Evolutionary conservation across 768 basidiomycete genomes (phyloP), one percentile per base, ranked within the genome.

Genomic region (Ramaria sp.): DNA sequence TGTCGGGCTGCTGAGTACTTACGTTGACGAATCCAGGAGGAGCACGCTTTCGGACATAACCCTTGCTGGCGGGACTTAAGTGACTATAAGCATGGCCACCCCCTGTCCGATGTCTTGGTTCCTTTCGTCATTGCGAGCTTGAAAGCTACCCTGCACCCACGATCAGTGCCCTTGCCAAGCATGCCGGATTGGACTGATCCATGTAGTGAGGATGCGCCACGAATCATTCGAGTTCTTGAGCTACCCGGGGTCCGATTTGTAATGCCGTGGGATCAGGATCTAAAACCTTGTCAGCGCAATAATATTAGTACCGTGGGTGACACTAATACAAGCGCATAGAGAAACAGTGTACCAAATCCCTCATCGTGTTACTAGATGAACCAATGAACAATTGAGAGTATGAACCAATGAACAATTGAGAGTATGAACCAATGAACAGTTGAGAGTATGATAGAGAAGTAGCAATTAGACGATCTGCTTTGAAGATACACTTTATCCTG

Each of bases 1-100:
- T 11, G 87, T 96, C 2, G 70, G 69, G 11, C 67, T 83, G 56
- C 81, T 97, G 77, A 76, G 80, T 57, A 67, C 69, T 33, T 87
- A 89, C 65, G 84, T 93, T 4, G 66, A 68, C 62, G 75, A 78
- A 59, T 79, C 79, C 39, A 66, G 75, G 13, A 34, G 20, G 31
- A 41, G 38, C n/a, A 41, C 5, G 38, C 41, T 27, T 7, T 42
- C 42, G 20, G 42, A 22, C 17, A 17, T 9, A 19, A 37, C 9
- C 13, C 10, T 34, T 42, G 15, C 6, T 43, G 42, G 10, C 17
- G 42, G 20, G 20, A 2, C 42, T 43, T 19, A 41, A 48, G 11
- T 20, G 48, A 22, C 13, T 34, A 5, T 5, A 5, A 34, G 33
- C 33, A 34, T 34, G 33, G 33, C 33, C 11, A 34, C 33, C 11